Evolutionary conservation across 257 asterid species (phyloP).

Genomic region (Jacaranda copaia): DNA sequence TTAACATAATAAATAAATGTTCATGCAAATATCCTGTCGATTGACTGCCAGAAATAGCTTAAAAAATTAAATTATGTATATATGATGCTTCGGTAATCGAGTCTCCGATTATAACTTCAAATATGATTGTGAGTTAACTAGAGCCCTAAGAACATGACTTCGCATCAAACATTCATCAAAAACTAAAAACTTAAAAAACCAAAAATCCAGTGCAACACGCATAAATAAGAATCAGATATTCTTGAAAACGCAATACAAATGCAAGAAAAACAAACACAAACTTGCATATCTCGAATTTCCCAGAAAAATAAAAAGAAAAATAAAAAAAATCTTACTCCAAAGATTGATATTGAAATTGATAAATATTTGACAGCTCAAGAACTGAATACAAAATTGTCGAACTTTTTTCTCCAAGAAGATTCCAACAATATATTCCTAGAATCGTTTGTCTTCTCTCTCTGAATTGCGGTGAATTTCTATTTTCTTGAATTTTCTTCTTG

Average conservation of each 20-base stretch:
- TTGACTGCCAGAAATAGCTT: neutral
- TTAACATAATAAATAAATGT: conserved; percentile 37
- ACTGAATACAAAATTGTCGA: conserved; percentile 32
- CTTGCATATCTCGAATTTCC: conserved; percentile 52
- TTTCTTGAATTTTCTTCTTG: conserved; percentile 35
- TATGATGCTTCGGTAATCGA: conserved; percentile 26
- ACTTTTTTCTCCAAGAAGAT: conserved; percentile 39
- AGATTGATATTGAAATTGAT: conserved; percentile 47
- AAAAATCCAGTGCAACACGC: conserved; percentile 17
- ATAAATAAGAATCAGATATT: conserved; percentile 32
- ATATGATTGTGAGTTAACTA: conserved; percentile 28
- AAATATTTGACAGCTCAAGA: conserved; percentile 47
- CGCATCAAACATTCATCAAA: conserved; percentile 37
- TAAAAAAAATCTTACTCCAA: conserved; percentile 31
- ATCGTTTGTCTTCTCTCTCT: conserved; percentile 41
- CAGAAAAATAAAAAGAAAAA: conserved; percentile 16
- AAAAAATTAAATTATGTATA: neutral
- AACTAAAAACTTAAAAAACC: conserved; percentile 28
- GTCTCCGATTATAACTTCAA: conserved; percentile 32
- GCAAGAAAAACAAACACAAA: conserved; percentile 25
- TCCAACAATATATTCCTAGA: conserved; percentile 44
- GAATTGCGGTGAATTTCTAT: conserved; percentile 35
- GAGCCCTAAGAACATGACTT: conserved; percentile 45
- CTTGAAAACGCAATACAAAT: conserved; percentile 25
- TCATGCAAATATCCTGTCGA: conserved; percentile 35